phyloP scores from a whole-genome alignment of 164 flowering plant genomes.

The Vitis amurensis region DNA sequence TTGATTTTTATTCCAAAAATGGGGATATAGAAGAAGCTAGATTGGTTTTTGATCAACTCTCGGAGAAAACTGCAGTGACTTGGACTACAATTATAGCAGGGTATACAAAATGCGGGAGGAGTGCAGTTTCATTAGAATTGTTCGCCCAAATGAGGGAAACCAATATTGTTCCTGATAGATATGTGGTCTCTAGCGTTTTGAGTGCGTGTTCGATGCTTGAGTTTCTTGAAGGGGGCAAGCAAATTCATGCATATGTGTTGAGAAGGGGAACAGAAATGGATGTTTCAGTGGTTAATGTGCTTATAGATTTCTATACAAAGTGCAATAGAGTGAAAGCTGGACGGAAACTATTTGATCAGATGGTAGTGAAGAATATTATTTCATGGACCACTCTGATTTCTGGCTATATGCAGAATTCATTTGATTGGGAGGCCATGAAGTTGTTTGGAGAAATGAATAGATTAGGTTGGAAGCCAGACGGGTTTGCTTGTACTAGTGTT shows the following conservation, averaged over 20 bases:
- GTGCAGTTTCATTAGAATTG: constrained; percentile 48
- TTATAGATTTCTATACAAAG: constrained; percentile 61
- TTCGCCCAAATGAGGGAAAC: constrained; percentile 45
- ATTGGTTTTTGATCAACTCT: constrained; percentile 45
- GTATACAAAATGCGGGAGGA: constrained; percentile 45
- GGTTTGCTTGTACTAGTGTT: constrained; percentile 62
- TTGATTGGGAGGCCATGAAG: constrained; percentile 51
- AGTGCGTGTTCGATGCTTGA: constrained; percentile 58
- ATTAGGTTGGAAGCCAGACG: constrained; percentile 56
- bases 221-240: constrained; percentile 61
- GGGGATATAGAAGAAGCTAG: constrained; percentile 47
- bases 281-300: constrained; percentile 52
- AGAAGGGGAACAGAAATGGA: constrained; percentile 53
- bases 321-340: constrained; percentile 42
- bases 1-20: constrained; percentile 55
- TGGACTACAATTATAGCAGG: constrained; percentile 74
- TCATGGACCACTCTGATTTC: constrained; percentile 83
- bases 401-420: constrained; percentile 72
- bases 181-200: constrained; percentile 55
- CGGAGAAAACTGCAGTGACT: constrained; percentile 48
- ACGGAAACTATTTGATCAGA: constrained; percentile 44
- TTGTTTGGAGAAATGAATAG: constrained; percentile 50
- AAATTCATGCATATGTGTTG: constrained; percentile 58
- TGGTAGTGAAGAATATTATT: constrained; percentile 46
- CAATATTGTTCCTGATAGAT: constrained; percentile 50